phyloP scores from a whole-genome alignment of 2,329 filamentous ascomycete genomes.

The Elsinoe ampelina region DNA sequence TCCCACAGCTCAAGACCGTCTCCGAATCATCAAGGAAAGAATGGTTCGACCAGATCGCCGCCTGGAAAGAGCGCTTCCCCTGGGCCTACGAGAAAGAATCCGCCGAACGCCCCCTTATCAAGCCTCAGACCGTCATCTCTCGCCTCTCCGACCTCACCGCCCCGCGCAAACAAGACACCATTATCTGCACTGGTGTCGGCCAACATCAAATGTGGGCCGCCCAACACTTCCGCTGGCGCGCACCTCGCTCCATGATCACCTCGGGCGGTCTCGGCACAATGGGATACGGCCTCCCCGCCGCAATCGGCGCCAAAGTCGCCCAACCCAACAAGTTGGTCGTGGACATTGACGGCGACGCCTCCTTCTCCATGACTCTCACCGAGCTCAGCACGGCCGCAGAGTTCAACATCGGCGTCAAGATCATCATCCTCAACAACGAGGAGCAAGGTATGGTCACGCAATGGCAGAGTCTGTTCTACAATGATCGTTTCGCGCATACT shows the following conservation, averaged over 20 bases:
- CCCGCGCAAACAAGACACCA: constrained; percentile 68
- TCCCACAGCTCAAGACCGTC: constrained; percentile 60
- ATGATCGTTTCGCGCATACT: constrained; percentile 85
- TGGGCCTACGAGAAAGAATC: constrained; percentile 69
- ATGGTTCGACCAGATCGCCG: constrained; percentile 84
- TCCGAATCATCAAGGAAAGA: constrained; percentile 58
- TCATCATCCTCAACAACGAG: constrained; percentile 92
- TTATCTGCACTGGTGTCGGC: constrained; percentile 89
- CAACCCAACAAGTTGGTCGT: constrained; percentile 75
- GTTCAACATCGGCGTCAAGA: constrained; percentile 93
- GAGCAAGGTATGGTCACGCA: constrained; percentile 98
- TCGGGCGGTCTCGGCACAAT: constrained; percentile 93
- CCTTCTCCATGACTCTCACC: constrained; percentile 96
- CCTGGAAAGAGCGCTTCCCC: constrained; percentile 88
- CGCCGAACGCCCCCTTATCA: constrained; percentile 69
- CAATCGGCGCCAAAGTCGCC: constrained; percentile 90
- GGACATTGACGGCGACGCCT: constrained; percentile 97
- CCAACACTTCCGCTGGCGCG: constrained; percentile 90
- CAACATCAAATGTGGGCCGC: constrained; percentile 99
- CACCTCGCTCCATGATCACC: constrained; percentile 89
- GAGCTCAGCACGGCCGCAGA: constrained; percentile 88
- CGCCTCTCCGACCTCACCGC: constrained; percentile 78
- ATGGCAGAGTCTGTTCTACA: constrained; percentile 97
- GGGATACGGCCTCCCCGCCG: constrained; percentile 89
- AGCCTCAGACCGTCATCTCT: constrained; percentile 88